Conservation (phyloP, 2,329 filamentous ascomycete species). For the Sphaerulina musiva region DNA sequence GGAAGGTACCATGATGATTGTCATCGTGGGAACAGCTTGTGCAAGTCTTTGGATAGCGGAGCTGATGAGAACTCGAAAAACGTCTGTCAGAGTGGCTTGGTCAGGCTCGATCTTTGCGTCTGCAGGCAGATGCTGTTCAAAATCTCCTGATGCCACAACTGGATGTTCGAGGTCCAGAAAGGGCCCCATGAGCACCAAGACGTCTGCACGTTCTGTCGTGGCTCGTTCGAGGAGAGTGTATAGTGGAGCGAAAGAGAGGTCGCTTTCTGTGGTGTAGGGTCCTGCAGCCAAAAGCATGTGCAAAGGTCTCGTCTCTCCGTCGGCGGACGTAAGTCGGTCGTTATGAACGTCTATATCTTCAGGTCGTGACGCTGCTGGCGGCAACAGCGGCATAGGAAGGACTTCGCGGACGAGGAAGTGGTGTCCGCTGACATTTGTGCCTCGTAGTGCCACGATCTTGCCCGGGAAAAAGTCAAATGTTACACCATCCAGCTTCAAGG, state of each 20-base stretch:
- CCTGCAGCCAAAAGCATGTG: constrained; percentile 74
- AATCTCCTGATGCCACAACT: constrained; percentile 57
- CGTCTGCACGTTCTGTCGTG: constrained; percentile 66
- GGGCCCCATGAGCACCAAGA: constrained; percentile 72
- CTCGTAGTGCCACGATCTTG: constrained; percentile 80
- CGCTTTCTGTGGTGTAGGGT: constrained; percentile 87
- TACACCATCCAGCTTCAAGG: constrained; percentile 66
- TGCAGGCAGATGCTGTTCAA: constrained; percentile 40
- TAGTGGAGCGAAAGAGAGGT: constrained; percentile 82
- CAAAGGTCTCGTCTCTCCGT: constrained; percentile 59
- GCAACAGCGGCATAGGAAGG: constrained; percentile 66
- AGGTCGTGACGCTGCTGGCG: constrained; percentile 64
- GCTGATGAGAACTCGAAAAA: constrained; percentile 77
- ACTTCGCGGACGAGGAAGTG: constrained; percentile 76
- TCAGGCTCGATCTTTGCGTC: constrained; percentile 50
- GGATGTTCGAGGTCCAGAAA: constrained; percentile 92
- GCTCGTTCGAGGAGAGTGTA: constrained; percentile 74
- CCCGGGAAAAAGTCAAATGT: constrained; percentile 86
- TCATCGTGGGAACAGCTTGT: constrained; percentile 65
- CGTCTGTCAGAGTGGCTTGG: constrained; percentile 68
- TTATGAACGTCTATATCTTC: constrained; percentile 61
- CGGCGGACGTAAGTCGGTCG: constrained; percentile 57
- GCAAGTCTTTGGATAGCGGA: constrained; percentile 65
- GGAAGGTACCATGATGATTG: constrained; percentile 76
- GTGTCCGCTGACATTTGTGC: constrained; percentile 78